These are phyloP conservation scores for Colletotrichum gigasporum DNA, from an alignment of 2,329 filamentous ascomycete species.

Conservation along the genomic window DNA sequence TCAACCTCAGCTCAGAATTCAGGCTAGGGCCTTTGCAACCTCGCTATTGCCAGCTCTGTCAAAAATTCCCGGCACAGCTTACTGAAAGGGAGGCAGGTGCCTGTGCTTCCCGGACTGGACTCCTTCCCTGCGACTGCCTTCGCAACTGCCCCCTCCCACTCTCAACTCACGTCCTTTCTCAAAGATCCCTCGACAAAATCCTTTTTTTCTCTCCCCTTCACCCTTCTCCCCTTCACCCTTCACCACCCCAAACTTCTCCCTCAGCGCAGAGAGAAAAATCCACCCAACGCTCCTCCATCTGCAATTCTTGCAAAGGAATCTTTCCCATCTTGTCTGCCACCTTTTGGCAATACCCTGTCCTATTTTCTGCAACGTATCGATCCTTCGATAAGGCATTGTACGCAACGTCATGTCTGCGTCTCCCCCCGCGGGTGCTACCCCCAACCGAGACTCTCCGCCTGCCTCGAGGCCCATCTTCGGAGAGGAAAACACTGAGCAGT, in stretches of 20 bases:
- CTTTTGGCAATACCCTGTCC: slow-evolving; percentile 19
- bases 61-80: not conserved
- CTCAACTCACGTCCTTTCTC: not conserved
- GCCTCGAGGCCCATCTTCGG: slow-evolving; percentile 30
- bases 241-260: slow-evolving; percentile 8
- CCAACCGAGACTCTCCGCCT: slow-evolving; percentile 25
- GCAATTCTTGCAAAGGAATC: slow-evolving; percentile 18
- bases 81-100: not conserved
- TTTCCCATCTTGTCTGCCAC: slow-evolving; percentile 28
- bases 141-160: slow-evolving; percentile 3
- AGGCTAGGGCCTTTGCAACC: not conserved
- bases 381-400: not conserved
- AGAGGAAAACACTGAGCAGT: slow-evolving; percentile 34
- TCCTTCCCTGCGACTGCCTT: slow-evolving; percentile 21
- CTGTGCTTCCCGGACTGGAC: not conserved
- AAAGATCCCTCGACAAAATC: not conserved
- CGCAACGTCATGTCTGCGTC: slow-evolving; percentile 26
- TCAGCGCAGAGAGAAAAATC: slow-evolving; percentile 7
- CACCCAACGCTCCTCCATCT: not conserved
- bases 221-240: slow-evolving; percentile 11
- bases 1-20: not conserved
- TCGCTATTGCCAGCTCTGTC: not conserved
- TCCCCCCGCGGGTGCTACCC: slow-evolving; percentile 10
- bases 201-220: not conserved
- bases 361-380: slow-evolving; percentile 27